Evolutionary conservation across 306 rosid genomes (phyloP).

Genomic region (Arachis stenosperma): DNA sequence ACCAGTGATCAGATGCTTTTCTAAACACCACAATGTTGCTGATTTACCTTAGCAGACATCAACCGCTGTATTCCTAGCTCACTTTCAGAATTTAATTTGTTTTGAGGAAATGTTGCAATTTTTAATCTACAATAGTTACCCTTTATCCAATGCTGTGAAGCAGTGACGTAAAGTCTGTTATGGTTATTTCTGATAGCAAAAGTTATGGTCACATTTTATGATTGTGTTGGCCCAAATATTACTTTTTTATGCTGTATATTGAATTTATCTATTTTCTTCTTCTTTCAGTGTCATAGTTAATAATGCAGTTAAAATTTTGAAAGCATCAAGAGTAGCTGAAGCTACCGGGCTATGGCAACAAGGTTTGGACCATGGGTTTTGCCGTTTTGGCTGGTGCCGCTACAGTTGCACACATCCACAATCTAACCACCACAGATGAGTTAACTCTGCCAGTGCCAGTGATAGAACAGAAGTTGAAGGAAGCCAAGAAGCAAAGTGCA

Average conservation of each 20-base stretch:
- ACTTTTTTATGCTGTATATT: no score
- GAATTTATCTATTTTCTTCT: no score
- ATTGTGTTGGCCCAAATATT: no score
- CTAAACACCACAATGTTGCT: neutral
- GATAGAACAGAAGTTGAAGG: conserved; percentile 14
- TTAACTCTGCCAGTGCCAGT: neutral
- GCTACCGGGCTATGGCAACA: conserved; percentile 1
- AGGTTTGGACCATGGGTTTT: conserved; percentile 21
- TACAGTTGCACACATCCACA: conserved; percentile 2
- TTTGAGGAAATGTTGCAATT: conserved; percentile 13
- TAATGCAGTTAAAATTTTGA: conserved; percentile 24
- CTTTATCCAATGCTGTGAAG: neutral
- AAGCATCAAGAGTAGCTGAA: conserved; percentile 13
- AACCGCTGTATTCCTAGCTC: neutral
- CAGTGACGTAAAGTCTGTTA: neutral
- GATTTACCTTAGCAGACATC: neutral
- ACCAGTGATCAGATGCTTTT: neutral
- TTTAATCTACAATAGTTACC: conserved; percentile 2
- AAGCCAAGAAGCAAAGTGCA: conserved; percentile 7
- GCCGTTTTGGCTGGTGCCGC: neutral
- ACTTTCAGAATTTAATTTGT: neutral
- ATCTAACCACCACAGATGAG: neutral
- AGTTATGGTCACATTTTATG: no score
- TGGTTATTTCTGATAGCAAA: no score
- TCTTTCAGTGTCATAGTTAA: neutral